Conservation (phyloP, 2,329 filamentous ascomycete species). For the Tothia fuscella region DNA sequence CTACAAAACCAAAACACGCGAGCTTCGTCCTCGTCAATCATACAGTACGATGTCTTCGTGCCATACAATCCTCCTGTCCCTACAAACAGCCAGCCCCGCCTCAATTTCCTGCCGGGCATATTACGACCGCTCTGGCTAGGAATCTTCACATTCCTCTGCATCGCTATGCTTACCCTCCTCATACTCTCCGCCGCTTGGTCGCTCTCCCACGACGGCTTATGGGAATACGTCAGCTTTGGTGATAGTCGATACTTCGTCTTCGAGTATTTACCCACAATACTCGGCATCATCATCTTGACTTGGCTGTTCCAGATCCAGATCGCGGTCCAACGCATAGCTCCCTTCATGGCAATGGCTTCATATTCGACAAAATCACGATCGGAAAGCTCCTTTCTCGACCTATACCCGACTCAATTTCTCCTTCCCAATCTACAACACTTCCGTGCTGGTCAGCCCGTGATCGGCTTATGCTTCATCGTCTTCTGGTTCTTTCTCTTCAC, state of each 20-base stretch:
- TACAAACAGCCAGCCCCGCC: conserved; percentile 20
- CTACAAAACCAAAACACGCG: not conserved
- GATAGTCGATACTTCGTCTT: conserved; percentile 74
- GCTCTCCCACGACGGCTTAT: conserved; percentile 49
- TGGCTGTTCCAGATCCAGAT: conserved; percentile 66
- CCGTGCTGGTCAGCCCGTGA: conserved; percentile 51
- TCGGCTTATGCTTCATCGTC: conserved; percentile 53
- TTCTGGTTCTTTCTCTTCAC: conserved; percentile 73
- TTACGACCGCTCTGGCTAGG: conserved; percentile 55
- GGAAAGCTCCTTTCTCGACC: conserved; percentile 52
- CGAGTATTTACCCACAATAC: conserved; percentile 67
- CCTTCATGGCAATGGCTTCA: conserved; percentile 66
- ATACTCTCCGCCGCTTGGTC: conserved; percentile 64
- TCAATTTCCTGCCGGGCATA: conserved; percentile 61
- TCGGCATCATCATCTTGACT: conserved; percentile 59
- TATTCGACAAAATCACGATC: conserved; percentile 46
- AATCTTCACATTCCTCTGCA: conserved; percentile 46
- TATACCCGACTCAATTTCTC: conserved; percentile 52
- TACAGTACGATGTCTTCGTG: conserved; percentile 17
- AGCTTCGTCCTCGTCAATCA: not conserved
- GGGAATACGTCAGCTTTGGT: conserved; percentile 55
- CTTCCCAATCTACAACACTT: conserved; percentile 59
- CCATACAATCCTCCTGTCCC: conserved; percentile 19
- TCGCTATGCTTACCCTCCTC: conserved; percentile 60
- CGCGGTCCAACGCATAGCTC: conserved; percentile 63